Conservation (phyloP, 1,139 yeast species). For the Pichia norvegensis region DNA sequence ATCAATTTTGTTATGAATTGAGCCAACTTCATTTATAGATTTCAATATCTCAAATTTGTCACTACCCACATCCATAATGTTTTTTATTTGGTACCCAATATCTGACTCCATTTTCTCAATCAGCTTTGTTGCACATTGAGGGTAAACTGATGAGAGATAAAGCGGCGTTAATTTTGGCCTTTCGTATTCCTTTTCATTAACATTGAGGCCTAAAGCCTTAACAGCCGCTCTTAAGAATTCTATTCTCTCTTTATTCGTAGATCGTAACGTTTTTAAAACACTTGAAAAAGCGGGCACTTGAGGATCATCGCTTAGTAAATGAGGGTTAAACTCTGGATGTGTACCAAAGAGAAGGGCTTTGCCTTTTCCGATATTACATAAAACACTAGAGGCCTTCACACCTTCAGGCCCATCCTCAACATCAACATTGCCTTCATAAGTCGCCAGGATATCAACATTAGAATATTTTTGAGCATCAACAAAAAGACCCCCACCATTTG, state of each 20-base stretch:
- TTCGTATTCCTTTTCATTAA: constrained; percentile 40
- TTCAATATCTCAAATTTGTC: constrained; percentile 48
- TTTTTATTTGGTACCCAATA: constrained; percentile 37
- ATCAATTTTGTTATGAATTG: not conserved
- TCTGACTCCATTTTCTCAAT: constrained; percentile 30
- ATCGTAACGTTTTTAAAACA: constrained; percentile 35
- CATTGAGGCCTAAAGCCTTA: constrained; percentile 56
- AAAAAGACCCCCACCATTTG: constrained; percentile 87
- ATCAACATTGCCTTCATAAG: constrained; percentile 43
- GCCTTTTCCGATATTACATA: constrained; percentile 67
- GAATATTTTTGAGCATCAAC: constrained; percentile 57
- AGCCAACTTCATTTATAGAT: constrained; percentile 14
- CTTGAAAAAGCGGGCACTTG: constrained; percentile 29
- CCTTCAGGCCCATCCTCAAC: constrained; percentile 36
- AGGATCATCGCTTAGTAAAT: constrained; percentile 35
- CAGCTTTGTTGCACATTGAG: constrained; percentile 25
- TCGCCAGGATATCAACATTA: constrained; percentile 65
- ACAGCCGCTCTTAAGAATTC: constrained; percentile 51
- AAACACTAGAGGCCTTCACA: constrained; percentile 53
- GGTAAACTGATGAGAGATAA: constrained; percentile 33
- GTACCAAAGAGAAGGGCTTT: constrained; percentile 72
- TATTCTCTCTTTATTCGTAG: constrained; percentile 42
- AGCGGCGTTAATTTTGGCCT: constrained; percentile 66
- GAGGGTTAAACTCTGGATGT: constrained; percentile 81
- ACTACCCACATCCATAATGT: constrained; percentile 41